Evolutionary conservation across 2,329 filamentous ascomycete species (phyloP).

Genomic region (Lasiodiplodia sp.): DNA sequence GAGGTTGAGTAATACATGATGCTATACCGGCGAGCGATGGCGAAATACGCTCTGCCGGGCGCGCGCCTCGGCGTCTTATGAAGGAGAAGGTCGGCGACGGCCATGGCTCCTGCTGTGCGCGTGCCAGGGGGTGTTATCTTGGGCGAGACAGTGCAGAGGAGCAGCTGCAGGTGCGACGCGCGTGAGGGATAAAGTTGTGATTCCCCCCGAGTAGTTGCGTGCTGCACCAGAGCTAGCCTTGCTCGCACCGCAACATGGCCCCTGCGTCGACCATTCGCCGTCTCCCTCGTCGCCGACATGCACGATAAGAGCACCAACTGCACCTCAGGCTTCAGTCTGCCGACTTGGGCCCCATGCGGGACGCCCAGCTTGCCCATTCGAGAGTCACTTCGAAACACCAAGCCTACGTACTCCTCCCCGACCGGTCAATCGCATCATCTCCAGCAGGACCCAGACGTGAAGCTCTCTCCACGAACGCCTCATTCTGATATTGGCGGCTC

Average conservation of each 20-base stretch:
- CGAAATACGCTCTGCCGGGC: slow-evolving; percentile 20
- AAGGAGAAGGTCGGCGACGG: slow-evolving; percentile 17
- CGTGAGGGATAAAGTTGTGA: slow-evolving; percentile 24
- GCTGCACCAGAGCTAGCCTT: slow-evolving; percentile 10
- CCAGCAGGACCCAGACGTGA: background rate
- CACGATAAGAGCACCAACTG: slow-evolving; percentile 15
- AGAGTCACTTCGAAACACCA: slow-evolving; percentile 3
- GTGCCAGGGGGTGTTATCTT: slow-evolving; percentile 7
- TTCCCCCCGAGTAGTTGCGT: slow-evolving; percentile 13
- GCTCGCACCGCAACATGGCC: background rate
- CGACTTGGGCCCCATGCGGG: background rate
- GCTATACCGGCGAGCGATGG: slow-evolving; percentile 16
- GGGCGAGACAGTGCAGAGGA: slow-evolving; percentile 7
- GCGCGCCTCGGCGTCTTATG: slow-evolving; percentile 23
- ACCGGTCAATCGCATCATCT: slow-evolving; percentile 2
- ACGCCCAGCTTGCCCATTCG: slow-evolving; percentile 10
- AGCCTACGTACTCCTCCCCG: background rate
- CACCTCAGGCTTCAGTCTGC: slow-evolving; percentile 2
- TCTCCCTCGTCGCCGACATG: background rate
- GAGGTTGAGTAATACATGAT: slow-evolving; percentile 25
- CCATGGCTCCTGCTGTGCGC: slow-evolving; percentile 1
- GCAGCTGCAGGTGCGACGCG: slow-evolving; percentile 15
- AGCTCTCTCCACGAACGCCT: background rate
- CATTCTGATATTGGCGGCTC: background rate
- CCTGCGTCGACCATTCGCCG: slow-evolving; percentile 7